Conservation (phyloP, 106 monocot genomes). For the Allium sativum region DNA sequence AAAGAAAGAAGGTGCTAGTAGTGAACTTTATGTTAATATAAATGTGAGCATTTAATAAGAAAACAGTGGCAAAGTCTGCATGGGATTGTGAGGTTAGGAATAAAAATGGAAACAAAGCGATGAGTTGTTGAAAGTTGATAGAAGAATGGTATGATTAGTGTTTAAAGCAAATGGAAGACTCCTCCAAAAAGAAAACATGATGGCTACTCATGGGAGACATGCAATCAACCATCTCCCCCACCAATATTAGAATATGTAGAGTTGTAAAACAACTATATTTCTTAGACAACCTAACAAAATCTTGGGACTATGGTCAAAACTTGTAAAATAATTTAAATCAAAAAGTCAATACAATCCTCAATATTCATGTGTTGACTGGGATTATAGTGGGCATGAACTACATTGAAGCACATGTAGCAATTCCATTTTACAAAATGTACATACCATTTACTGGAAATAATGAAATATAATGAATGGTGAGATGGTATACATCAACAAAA, state of each 20-base stretch:
- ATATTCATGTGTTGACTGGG: too few species aligned
- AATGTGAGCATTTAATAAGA: not conserved
- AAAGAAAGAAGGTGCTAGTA: too few species aligned
- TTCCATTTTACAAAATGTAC: too few species aligned
- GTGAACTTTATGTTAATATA: too few species aligned
- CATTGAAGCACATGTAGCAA: too few species aligned
- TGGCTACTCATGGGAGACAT: constrained; percentile 24
- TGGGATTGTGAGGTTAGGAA: constrained; percentile 3
- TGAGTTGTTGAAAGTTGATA: constrained; percentile 3
- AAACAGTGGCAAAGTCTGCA: constrained; percentile 6
- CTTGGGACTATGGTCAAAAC: constrained; percentile 4
- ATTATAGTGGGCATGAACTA: too few species aligned
- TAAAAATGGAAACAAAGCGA: not conserved
- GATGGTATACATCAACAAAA: too few species aligned
- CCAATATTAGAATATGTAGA: constrained; percentile 9
- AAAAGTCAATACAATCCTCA: not conserved
- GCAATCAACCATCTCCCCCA: constrained; percentile 28
- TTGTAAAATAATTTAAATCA: not conserved
- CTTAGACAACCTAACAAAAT: constrained; percentile 5
- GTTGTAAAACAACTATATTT: constrained; percentile 1
- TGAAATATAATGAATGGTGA: too few species aligned
- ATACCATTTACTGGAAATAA: too few species aligned
- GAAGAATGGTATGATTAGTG: not conserved
- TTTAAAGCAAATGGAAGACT: constrained; percentile 9
- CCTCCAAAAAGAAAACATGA: constrained; percentile 23